Base-by-base conservation (phyloP, 306 rosid species). In the Dalbergia oliveri region DNA sequence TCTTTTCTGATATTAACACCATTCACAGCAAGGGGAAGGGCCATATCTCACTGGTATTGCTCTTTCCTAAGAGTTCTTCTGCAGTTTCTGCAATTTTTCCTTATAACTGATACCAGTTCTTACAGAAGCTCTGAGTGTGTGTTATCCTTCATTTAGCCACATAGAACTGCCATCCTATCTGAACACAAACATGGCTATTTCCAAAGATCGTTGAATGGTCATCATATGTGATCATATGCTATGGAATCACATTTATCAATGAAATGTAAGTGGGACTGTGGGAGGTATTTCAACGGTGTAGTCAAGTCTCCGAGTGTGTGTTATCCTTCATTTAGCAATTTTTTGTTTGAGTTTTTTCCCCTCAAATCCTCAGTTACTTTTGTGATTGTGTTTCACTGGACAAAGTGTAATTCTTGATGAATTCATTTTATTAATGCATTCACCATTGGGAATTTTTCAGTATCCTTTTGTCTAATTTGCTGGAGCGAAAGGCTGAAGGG, bases 401-500 rank as follows among this genome's bases (percentile, higher is more conserved):
- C 31, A 47, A 60, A 79, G 58, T 60, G 64, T 11, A 26, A 12
- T 79, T 79, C 53, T 79, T 79, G 63, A 49, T 45, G 47, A 59
- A 62, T 77, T 44, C 2, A 15, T 19, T 60, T 69, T 51, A 35
- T 79, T 10, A 14, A n/a, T 65, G 16, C 41, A 64, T 53, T 61
- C 51, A 43, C 43, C 33, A 44, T 77, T 71, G 78, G 37, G 4
- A 79, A 45, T 0, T 67, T 79, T 93, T 85, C 97, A 94, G 99
- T 33, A 77, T 85, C 19, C 91, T 92, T 77, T 88, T 94, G 72
- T 87, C 88, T 5, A 63, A 78, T 82, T 88, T 92, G 88, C 79
- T 92, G 86, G 84, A 87, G 85, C 85, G 79, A 81, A 88, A 88
- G 85, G 92, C 73, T 35, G 83, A 87, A 84, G 92, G 91, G 67